phyloP scores from a whole-genome alignment of 2,329 filamentous ascomycete species.

The Aspergillus arachidicola region DNA sequence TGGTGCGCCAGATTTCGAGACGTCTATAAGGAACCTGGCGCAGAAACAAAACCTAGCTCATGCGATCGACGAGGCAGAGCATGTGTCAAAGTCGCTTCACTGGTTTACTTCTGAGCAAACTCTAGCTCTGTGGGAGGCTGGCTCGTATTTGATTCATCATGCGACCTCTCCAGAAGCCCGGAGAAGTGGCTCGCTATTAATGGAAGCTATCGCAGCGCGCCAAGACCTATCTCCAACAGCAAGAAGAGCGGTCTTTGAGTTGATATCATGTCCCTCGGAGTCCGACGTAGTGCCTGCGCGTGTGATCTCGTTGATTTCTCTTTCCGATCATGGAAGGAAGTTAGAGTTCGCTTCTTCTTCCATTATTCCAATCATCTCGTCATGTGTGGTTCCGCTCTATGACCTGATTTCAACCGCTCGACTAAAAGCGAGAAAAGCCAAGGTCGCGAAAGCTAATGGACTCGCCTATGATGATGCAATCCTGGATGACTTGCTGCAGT shows the following conservation, averaged over 20 bases:
- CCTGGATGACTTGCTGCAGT: slow-evolving; percentile 44
- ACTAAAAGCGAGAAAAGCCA: slow-evolving; percentile 41
- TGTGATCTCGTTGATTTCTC: slow-evolving; percentile 41
- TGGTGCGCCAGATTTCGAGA: slow-evolving; percentile 41
- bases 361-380: slow-evolving; percentile 42
- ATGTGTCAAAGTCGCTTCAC: slow-evolving; percentile 34
- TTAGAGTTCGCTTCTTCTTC: slow-evolving; percentile 43
- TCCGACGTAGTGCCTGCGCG: slow-evolving; percentile 42
- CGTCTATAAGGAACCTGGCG: slow-evolving; percentile 36
- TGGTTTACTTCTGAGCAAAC: slow-evolving; percentile 45
- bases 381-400: slow-evolving; percentile 44
- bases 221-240: slow-evolving; percentile 42
- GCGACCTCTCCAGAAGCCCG: slow-evolving; percentile 39
- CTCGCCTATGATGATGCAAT: slow-evolving; percentile 37
- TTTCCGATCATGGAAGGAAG: slow-evolving; percentile 48
- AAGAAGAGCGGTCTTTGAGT: slow-evolving; percentile 38
- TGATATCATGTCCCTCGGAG: slow-evolving; percentile 36
- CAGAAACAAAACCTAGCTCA: slow-evolving; percentile 38
- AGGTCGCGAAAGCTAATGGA: slow-evolving; percentile 34
- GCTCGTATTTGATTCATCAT: slow-evolving; percentile 40
- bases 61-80: slow-evolving; percentile 43
- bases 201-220: slow-evolving; percentile 41
- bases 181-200: slow-evolving; percentile 36
- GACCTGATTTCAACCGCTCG: slow-evolving; percentile 38
- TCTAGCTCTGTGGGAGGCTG: slow-evolving; percentile 43